These are phyloP conservation scores for Sungouiozyma ichnusensis DNA, from an alignment of 805 yeast genomes.

Conservation along the genomic window DNA sequence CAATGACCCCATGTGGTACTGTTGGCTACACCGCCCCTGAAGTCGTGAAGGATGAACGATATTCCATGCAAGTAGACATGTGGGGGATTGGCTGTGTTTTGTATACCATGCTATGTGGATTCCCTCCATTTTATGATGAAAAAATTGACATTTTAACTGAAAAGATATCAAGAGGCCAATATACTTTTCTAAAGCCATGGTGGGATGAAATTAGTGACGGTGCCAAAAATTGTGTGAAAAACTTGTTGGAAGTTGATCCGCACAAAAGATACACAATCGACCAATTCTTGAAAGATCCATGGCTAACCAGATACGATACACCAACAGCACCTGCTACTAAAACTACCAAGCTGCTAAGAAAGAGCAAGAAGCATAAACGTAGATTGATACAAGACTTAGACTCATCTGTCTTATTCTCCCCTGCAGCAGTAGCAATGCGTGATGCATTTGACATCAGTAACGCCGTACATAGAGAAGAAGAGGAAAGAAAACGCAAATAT, in stretches of 20 bases:
- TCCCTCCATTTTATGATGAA: conserved; percentile 89
- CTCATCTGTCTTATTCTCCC: conserved; percentile 37
- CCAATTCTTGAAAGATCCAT: conserved; percentile 59
- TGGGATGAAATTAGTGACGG: conserved; percentile 73
- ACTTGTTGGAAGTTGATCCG: conserved; percentile 62
- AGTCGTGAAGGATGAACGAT: conserved; percentile 85
- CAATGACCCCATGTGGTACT: conserved; percentile 97
- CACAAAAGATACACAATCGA: conserved; percentile 55
- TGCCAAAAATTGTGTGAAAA: conserved; percentile 58
- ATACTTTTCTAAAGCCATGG: conserved; percentile 72
- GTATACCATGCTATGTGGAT: conserved; percentile 89
- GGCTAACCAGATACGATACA: conserved; percentile 35
- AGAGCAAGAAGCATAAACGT: conserved; percentile 11
- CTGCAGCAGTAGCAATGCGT: conserved; percentile 70
- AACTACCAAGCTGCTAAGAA: conserved; percentile 3
- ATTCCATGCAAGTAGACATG: conserved; percentile 93
- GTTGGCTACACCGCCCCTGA: conserved; percentile 99
- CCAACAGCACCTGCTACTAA: neutral
- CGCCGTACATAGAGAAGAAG: conserved; percentile 75
- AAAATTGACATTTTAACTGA: conserved; percentile 54
- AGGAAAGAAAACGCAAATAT: conserved; percentile 30
- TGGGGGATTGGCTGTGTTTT: conserved; percentile 98
- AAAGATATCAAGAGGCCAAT: conserved; percentile 64
- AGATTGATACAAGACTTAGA: conserved; percentile 13
- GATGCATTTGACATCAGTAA: conserved; percentile 82